phyloP scores from a whole-genome alignment of 768 basidiomycete species.

The Neoboletus brunneissimus region DNA sequence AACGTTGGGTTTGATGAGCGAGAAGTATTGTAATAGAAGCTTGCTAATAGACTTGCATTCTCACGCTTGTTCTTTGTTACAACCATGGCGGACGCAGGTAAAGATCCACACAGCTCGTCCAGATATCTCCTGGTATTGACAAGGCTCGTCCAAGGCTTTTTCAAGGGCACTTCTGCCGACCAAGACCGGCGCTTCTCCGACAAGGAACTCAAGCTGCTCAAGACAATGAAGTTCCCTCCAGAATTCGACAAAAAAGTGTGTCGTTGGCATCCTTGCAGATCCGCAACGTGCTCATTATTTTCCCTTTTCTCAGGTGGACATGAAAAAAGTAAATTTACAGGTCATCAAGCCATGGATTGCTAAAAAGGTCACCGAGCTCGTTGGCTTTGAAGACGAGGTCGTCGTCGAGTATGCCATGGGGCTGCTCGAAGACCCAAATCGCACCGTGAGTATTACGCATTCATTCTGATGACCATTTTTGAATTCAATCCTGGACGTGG shows the following conservation, averaged over 20 bases:
- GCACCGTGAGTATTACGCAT: slow-evolving; percentile 56
- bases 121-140: slow-evolving; percentile 10
- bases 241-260: slow-evolving; percentile 84
- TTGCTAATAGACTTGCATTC: slow-evolving; percentile 13
- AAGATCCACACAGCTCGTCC: slow-evolving; percentile 15
- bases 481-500: background rate
- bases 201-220: slow-evolving; percentile 89
- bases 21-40: slow-evolving; percentile 22
- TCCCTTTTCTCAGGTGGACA: slow-evolving; percentile 64
- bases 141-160: slow-evolving; percentile 55
- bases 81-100: slow-evolving; percentile 60
- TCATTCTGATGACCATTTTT: no score
- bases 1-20: slow-evolving; percentile 33
- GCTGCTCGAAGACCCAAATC: slow-evolving; percentile 79
- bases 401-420: slow-evolving; percentile 97
- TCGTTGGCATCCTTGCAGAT: background rate
- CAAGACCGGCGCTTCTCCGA: slow-evolving; percentile 92
- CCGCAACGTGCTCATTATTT: background rate
- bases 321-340: slow-evolving; percentile 89
- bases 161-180: slow-evolving; percentile 89
- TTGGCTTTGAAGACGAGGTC: slow-evolving; percentile 96
- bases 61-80: slow-evolving; percentile 16
- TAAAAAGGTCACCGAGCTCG: slow-evolving; percentile 85
- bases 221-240: slow-evolving; percentile 85
- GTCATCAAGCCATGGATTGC: slow-evolving; percentile 96